phyloP scores from a whole-genome alignment of 345 rosid genomes.

The Odontarrhena argentea region DNA sequence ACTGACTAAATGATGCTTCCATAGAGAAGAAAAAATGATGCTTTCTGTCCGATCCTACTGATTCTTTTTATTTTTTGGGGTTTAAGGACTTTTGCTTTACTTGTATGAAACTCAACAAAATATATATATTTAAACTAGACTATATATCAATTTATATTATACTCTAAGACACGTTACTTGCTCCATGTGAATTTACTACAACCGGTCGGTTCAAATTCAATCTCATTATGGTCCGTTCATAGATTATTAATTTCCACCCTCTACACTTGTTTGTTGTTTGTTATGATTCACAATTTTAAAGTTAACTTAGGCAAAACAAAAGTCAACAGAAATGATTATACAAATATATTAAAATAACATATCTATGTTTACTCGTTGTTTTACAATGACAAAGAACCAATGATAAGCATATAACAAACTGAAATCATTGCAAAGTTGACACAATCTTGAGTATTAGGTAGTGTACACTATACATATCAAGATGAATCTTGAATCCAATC shows the following conservation, averaged over 20 bases:
- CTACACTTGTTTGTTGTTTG: neutral
- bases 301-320: neutral
- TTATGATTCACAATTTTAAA: neutral
- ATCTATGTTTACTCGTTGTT: constrained; percentile 24
- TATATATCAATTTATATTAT: constrained; percentile 1
- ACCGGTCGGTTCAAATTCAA: constrained; percentile 23
- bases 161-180: constrained; percentile 22
- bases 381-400: constrained; percentile 27
- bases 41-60: constrained; percentile 20
- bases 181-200: constrained; percentile 23
- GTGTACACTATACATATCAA: constrained; percentile 14
- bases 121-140: neutral
- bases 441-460: constrained; percentile 11
- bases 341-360: neutral
- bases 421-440: constrained; percentile 21
- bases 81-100: constrained; percentile 31
- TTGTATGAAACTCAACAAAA: constrained; percentile 38
- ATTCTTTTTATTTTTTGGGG: constrained; percentile 29
- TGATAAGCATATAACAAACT: constrained; percentile 22
- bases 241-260: neutral
- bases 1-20: constrained; percentile 30
- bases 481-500: constrained; percentile 16
- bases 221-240: constrained; percentile 17
- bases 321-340: neutral
- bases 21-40: constrained; percentile 9